These are phyloP conservation scores for Croton setiger DNA, from an alignment of 441 rosid genomes.

Conservation along the genomic window DNA sequence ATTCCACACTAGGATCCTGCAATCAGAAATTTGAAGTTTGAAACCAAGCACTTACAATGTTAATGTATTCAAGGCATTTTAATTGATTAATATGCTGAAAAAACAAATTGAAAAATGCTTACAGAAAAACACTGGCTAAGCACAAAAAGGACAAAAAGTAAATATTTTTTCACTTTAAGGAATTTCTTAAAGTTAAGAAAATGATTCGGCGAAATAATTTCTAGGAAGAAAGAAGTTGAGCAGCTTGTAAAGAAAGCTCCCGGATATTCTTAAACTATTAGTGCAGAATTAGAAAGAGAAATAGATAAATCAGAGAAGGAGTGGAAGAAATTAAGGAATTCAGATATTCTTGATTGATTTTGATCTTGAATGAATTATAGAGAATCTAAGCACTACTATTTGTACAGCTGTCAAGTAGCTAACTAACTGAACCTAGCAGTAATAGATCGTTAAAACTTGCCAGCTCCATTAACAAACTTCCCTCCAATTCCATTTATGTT, in stretches of 20 bases:
- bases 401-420: no score
- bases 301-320: no score
- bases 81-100: background rate
- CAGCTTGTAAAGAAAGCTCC: background rate
- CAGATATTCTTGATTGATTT: no score
- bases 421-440: no score
- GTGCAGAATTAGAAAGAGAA: no score
- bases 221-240: background rate
- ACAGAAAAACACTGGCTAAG: background rate
- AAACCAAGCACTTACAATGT: background rate
- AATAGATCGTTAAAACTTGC: no score
- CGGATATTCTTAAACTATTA: background rate
- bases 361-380: no score
- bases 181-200: background rate
- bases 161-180: background rate
- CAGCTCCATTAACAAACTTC: no score
- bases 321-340: no score
- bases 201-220: background rate
- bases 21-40: background rate
- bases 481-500: no score
- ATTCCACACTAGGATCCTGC: background rate
- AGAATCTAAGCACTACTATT: no score
- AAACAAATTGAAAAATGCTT: background rate
- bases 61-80: background rate
- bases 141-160: background rate